A percentile compares a stretch with the other conserved stretches of the same genome.
These are phyloP conservation scores for Eucalyptus marginata DNA, from an alignment of 345 rosid genomes.

Conservation along the genomic window DNA sequence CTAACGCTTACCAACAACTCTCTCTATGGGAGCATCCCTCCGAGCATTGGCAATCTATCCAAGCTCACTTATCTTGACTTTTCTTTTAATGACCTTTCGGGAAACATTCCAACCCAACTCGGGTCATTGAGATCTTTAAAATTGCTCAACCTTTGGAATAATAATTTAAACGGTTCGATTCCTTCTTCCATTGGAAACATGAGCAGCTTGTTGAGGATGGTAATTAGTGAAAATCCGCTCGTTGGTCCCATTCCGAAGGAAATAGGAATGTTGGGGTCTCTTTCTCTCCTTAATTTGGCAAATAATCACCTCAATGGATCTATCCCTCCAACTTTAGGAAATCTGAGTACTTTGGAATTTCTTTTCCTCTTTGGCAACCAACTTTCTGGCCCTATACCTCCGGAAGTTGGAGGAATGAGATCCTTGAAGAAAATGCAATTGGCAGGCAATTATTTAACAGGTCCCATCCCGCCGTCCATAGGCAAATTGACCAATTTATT, in stretches of 20 bases:
- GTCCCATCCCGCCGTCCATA: background rate
- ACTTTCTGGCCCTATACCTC: background rate
- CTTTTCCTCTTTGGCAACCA: background rate
- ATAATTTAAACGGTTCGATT: no score
- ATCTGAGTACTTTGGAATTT: accelerated
- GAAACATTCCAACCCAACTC: no score
- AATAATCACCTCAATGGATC: accelerated
- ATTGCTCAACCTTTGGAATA: accelerated
- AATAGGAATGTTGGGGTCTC: background rate
- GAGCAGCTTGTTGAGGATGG: accelerated
- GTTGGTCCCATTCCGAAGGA: background rate
- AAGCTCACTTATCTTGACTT: no score
- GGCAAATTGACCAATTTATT: background rate
- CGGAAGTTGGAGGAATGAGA: background rate
- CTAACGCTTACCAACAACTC: accelerated
- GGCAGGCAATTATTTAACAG: background rate
- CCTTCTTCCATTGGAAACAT: no score
- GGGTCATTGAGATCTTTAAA: accelerated
- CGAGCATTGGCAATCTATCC: no score
- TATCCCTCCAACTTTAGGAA: background rate
- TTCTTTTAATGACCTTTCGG: accelerated
- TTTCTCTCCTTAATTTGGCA: accelerated
- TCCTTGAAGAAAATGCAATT: background rate
- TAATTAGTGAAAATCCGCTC: accelerated
- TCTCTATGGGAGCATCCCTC: no score